phyloP scores from a whole-genome alignment of 441 rosid genomes.

The Gossypium aridum region DNA sequence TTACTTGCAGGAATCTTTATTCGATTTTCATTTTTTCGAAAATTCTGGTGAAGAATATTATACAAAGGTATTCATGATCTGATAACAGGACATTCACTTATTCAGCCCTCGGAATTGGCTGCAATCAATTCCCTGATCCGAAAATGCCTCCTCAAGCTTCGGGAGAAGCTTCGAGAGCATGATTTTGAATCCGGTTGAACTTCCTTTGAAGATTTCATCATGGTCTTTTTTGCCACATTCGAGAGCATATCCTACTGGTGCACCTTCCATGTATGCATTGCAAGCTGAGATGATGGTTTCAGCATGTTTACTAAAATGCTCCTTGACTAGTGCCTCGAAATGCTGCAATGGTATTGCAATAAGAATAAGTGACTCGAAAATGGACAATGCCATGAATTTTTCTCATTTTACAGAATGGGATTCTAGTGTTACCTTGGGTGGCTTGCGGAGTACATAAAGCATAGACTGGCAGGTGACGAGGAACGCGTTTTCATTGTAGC shows the following conservation, averaged over 20 bases:
- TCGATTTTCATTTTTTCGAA: background rate
- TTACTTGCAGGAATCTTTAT: background rate
- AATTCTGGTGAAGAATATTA: background rate
- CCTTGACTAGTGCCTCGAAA: conserved; percentile 72
- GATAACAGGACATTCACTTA: conserved; percentile 16
- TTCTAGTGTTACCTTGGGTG: conserved; percentile 58
- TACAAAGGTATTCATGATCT: background rate
- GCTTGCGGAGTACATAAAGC: conserved; percentile 60
- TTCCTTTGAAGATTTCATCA: conserved; percentile 33
- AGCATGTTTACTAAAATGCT: conserved; percentile 49
- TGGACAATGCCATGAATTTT: too few relatives aligned
- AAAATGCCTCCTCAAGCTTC: conserved; percentile 69
- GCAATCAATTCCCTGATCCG: conserved; percentile 59
- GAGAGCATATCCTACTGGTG: conserved; percentile 38
- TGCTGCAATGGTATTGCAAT: conserved; percentile 40
- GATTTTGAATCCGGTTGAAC: conserved; percentile 87
- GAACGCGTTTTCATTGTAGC: conserved; percentile 84
- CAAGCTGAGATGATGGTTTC: conserved; percentile 48
- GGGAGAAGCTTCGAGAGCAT: conserved; percentile 81
- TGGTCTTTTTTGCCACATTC: conserved; percentile 16
- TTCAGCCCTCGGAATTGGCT: conserved; percentile 27
- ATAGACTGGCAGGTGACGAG: conserved; percentile 82
- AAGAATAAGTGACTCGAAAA: background rate
- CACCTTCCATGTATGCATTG: conserved; percentile 70
- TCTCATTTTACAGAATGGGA: too few relatives aligned